A percentile compares a stretch with the other conserved stretches of the same genome.
Evolutionary conservation across 2,329 filamentous ascomycete genomes (phyloP).

Genomic region (Geoglossum cookeanum): DNA sequence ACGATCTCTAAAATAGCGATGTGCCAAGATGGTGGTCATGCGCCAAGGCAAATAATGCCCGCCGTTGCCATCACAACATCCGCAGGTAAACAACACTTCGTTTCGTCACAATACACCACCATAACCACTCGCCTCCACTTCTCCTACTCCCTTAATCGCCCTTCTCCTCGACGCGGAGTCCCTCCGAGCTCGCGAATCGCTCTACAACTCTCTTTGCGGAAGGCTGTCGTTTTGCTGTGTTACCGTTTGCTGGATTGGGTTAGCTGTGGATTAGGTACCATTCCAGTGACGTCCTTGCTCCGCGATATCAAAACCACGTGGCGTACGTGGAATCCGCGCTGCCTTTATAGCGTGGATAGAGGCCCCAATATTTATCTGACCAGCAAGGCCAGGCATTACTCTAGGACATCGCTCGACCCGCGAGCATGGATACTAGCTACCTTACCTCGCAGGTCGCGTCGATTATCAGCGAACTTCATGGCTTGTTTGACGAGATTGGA

Average conservation of each 20-base stretch:
- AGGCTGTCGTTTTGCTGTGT: background rate
- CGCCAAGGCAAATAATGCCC: background rate
- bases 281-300: background rate
- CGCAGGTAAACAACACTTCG: background rate
- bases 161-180: background rate
- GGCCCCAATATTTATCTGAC: background rate
- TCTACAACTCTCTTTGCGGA: background rate
- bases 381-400: background rate
- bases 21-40: slow-evolving; percentile 14
- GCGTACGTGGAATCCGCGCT: background rate
- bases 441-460: slow-evolving; percentile 87
- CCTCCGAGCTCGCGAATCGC: background rate
- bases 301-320: background rate
- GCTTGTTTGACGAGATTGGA: slow-evolving; percentile 92
- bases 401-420: background rate
- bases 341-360: background rate
- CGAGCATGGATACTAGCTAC: slow-evolving; percentile 70
- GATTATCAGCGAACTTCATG: slow-evolving; percentile 83
- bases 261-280: background rate
- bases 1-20: slow-evolving; percentile 11
- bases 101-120: background rate
- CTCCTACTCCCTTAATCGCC: background rate
- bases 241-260: background rate
- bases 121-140: background rate
- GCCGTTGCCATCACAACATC: background rate